Percentiles rank a stretch among this genome's conserved stretches.
phyloP scores from a whole-genome alignment of 163 green algal genomes.

The Scenedesmus sp. region DNA sequence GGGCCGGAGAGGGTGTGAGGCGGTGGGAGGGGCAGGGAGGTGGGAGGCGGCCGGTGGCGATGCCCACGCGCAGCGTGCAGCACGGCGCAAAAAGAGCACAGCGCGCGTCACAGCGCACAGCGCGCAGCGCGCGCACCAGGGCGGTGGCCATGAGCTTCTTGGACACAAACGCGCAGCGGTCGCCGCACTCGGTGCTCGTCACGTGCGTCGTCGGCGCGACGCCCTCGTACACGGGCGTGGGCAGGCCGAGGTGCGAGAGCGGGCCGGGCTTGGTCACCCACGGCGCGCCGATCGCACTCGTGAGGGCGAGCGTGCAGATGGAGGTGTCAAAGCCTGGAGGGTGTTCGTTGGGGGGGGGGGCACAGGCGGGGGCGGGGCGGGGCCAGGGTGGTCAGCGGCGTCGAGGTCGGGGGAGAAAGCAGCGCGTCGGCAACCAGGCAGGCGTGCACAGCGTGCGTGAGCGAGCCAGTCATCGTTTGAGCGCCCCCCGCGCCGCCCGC shows the following conservation, averaged over 20 bases:
- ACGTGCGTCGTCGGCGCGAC: constrained; percentile 24
- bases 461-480: too few relatives aligned
- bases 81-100: neutral
- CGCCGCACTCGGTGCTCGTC: constrained; percentile 35
- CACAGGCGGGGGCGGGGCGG: too few relatives aligned
- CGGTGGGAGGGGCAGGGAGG: neutral
- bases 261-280: constrained; percentile 17
- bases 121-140: neutral
- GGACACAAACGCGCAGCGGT: constrained; percentile 23
- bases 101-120: neutral
- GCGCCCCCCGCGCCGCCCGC: too few relatives aligned
- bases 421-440: too few relatives aligned
- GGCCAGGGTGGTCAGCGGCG: too few relatives aligned
- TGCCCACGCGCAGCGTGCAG: neutral
- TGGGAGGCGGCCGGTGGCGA: neutral
- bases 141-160: constrained; percentile 36
- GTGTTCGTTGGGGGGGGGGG: too few relatives aligned
- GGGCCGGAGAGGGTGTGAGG: neutral
- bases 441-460: too few relatives aligned
- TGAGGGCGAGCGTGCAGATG: constrained; percentile 3
- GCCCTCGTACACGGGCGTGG: constrained; percentile 25
- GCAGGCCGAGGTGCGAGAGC: too few relatives aligned
- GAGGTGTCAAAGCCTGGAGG: neutral
- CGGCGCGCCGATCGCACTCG: constrained; percentile 16
- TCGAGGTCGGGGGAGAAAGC: too few relatives aligned